phyloP scores from a whole-genome alignment of 495 filamentous ascomycete species.

The Tuber calosporum region DNA sequence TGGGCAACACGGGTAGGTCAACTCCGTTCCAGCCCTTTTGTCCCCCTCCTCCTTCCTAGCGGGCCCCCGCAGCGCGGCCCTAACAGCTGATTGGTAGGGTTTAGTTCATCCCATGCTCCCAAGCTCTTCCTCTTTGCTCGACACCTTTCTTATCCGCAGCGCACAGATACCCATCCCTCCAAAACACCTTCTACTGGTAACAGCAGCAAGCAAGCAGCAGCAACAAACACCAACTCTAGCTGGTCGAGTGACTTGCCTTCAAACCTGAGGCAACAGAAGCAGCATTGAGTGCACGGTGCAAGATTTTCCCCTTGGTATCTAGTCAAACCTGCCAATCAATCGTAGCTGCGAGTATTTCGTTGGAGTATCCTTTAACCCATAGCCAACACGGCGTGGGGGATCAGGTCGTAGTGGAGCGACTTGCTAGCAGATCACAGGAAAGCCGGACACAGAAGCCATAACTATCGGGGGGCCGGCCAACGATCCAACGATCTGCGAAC shows the following conservation, averaged over 20 bases:
- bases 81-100: conserved; percentile 33
- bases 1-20: conserved; percentile 13
- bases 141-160: conserved; percentile 33
- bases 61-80: conserved; percentile 25
- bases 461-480: conserved; percentile 26
- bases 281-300: background rate
- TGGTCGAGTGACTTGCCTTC: conserved; percentile 7
- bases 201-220: conserved; percentile 26
- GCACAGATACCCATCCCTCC: conserved; percentile 36
- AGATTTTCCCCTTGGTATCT: background rate
- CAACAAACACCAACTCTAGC: conserved; percentile 13
- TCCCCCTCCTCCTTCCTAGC: conserved; percentile 20
- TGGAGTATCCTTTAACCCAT: conserved; percentile 14
- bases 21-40: conserved; percentile 29
- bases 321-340: conserved; percentile 21
- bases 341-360: conserved; percentile 14
- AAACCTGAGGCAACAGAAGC: background rate
- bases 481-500: conserved; percentile 26
- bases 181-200: conserved; percentile 22
- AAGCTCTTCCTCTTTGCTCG: conserved; percentile 32
- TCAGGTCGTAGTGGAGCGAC: background rate
- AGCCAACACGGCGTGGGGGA: conserved; percentile 12
- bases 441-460: conserved; percentile 5
- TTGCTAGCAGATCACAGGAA: conserved; percentile 1
- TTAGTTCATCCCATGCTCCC: conserved; percentile 39